These are phyloP conservation scores for Fusarium multiceps DNA, from an alignment of 2,329 filamentous ascomycete species.

Conservation along the genomic window DNA sequence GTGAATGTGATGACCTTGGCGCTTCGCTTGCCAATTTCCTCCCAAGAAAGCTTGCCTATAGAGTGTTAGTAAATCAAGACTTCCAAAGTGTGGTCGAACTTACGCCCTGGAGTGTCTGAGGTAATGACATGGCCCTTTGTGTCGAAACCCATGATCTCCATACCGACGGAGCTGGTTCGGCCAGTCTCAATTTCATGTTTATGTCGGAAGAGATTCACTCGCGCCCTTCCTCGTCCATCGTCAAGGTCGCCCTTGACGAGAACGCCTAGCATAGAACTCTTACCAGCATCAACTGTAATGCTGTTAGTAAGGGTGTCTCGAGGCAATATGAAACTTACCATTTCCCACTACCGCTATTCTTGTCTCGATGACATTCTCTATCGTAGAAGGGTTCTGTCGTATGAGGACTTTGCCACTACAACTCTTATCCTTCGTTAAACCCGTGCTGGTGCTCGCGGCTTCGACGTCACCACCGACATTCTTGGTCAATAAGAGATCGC, in stretches of 20 bases:
- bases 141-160: constrained; percentile 99
- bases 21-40: constrained; percentile 94
- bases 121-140: constrained; percentile 84
- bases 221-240: constrained; percentile 91
- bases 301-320: constrained; percentile 24
- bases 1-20: constrained; percentile 98
- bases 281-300: constrained; percentile 86
- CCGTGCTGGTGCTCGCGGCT: constrained; percentile 65
- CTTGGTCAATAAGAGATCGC: constrained; percentile 85
- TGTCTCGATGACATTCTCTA: constrained; percentile 94
- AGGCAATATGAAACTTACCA: constrained; percentile 59
- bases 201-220: constrained; percentile 95
- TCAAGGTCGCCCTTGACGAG: constrained; percentile 95
- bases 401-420: constrained; percentile 89
- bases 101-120: constrained; percentile 84
- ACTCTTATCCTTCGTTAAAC: constrained; percentile 74
- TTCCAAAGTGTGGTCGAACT: constrained; percentile 49
- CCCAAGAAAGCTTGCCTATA: constrained; percentile 83
- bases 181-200: constrained; percentile 98
- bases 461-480: constrained; percentile 86
- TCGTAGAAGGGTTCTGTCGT: constrained; percentile 75
- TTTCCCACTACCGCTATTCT: constrained; percentile 97
- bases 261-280: constrained; percentile 95
- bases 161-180: constrained; percentile 93
- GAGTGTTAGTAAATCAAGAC: constrained; percentile 22